Evolutionary conservation across 441 rosid genomes (phyloP).

Genomic region (Capsella rubella): DNA sequence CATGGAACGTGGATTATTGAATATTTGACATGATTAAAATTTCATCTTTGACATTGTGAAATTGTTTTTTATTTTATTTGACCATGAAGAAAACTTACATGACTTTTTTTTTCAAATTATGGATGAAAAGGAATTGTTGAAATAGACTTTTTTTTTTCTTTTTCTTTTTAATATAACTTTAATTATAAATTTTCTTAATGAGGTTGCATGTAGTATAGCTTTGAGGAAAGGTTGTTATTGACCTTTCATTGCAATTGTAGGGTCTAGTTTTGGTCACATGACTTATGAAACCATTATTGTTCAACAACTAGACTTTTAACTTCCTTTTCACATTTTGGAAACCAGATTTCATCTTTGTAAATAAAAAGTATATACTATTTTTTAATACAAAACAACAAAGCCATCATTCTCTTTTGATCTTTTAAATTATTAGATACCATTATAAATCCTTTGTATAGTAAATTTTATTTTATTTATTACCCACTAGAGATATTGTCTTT

Average conservation of each 20-base stretch:
- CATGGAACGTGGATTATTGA: constrained; percentile 9
- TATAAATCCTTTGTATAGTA: background rate
- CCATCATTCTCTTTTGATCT: background rate
- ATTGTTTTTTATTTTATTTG: constrained; percentile 30
- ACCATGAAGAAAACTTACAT: constrained; percentile 31
- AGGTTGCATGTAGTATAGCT: constrained; percentile 32
- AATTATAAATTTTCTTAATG: background rate
- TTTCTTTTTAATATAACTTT: background rate
- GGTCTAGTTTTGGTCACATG: constrained; percentile 43
- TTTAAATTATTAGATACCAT: background rate
- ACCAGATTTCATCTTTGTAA: background rate
- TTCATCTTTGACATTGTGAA: constrained; percentile 6
- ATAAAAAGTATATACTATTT: background rate
- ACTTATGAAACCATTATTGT: constrained; percentile 46
- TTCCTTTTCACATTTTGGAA: constrained; percentile 45
- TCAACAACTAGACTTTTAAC: constrained; percentile 48
- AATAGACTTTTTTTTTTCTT: background rate
- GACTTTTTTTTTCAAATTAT: constrained; percentile 43
- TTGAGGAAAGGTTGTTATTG: constrained; percentile 45
- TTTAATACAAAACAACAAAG: constrained; percentile 3
- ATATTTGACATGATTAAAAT: constrained; percentile 2
- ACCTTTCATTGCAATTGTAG: constrained; percentile 46
- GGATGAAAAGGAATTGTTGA: constrained; percentile 38
- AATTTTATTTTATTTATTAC: background rate
- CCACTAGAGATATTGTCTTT: background rate